A percentile compares a stretch with the other conserved stretches of the same genome.
phyloP scores from a whole-genome alignment of 768 basidiomycete genomes.

The Russula compacta region DNA sequence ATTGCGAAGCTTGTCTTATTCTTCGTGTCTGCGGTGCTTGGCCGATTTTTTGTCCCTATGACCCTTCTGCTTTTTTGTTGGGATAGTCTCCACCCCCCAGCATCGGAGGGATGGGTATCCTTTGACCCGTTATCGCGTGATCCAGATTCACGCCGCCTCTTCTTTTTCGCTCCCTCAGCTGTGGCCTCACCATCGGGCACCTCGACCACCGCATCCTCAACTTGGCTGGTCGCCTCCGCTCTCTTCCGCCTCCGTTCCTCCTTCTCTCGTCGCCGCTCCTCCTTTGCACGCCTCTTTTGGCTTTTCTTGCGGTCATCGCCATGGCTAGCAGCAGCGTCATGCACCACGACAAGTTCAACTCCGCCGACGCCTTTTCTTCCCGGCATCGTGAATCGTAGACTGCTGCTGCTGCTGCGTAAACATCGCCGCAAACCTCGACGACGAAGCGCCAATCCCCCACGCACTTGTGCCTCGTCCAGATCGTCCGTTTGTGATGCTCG shows the following conservation, averaged over 20 bases:
- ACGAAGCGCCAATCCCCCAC: conserved; percentile 19
- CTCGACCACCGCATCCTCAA: neutral
- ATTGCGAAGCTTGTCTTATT: neutral
- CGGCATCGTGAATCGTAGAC: neutral
- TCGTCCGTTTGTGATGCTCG: neutral
- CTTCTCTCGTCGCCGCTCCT: conserved; percentile 26
- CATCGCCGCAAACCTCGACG: conserved; percentile 24
- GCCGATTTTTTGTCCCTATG: neutral
- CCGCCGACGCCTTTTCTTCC: conserved; percentile 1
- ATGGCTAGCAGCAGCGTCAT: conserved; percentile 5
- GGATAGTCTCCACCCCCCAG: neutral
- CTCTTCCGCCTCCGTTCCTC: conserved; percentile 27
- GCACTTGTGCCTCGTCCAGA: conserved; percentile 8
- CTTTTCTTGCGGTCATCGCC: conserved; percentile 21
- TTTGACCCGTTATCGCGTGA: neutral
- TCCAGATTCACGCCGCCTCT: conserved; percentile 27
- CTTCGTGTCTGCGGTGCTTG: neutral
- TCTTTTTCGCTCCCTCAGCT: conserved; percentile 24
- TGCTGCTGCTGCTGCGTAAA: conserved; percentile 19
- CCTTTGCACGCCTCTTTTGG: conserved; percentile 17
- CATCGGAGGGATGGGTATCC: neutral
- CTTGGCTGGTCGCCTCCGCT: conserved; percentile 11
- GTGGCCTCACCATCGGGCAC: neutral
- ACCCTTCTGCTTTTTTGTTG: neutral
- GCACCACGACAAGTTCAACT: neutral